Evolutionary conservation across 2,329 filamentous ascomycete species (phyloP).

Genomic region (Paecilomyces dactylethromorphus): DNA sequence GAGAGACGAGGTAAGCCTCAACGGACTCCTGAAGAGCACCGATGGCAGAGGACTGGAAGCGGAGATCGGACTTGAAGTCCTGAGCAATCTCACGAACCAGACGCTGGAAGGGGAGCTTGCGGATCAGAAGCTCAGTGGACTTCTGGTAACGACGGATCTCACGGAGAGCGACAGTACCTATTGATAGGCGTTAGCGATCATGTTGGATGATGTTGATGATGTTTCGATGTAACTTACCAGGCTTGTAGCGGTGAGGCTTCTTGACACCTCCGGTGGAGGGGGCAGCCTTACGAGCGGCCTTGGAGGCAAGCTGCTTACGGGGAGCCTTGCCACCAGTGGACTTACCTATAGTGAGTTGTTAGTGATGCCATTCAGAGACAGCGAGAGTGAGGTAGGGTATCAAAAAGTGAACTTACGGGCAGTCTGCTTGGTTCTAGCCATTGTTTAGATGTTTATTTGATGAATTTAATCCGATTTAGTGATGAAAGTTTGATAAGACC

Average conservation of each 20-base stretch:
- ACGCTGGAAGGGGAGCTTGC: conserved; percentile 96
- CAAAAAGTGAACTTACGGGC: conserved; percentile 38
- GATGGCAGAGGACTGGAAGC: conserved; percentile 98
- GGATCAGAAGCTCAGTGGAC: conserved; percentile 89
- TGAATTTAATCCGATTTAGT: conserved; percentile 22
- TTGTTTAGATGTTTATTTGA: conserved; percentile 25
- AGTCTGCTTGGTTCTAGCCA: conserved; percentile 49
- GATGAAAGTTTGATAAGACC: conserved; percentile 24
- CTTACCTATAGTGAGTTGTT: conserved; percentile 52
- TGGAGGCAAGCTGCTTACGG: conserved; percentile 97
- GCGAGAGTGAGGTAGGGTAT: conserved; percentile 13
- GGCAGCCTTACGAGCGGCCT: conserved; percentile 97
- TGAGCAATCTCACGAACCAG: conserved; percentile 95
- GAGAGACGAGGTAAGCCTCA: conserved; percentile 95
- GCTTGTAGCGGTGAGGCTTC: conserved; percentile 90
- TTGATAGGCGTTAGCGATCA: conserved; percentile 20
- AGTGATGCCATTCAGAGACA: conserved; percentile 15
- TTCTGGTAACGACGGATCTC: conserved; percentile 99
- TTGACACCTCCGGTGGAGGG: conserved; percentile 96
- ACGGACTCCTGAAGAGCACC: conserved; percentile 96
- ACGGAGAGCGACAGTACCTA: conserved; percentile 86
- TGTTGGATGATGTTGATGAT: conserved; percentile 1
- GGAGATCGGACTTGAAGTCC: conserved; percentile 90
- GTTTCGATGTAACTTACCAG: conserved; percentile 45
- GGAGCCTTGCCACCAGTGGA: conserved; percentile 67